Base-by-base conservation (phyloP, 768 basidiomycete genomes). In the Trametes sanguinea region DNA sequence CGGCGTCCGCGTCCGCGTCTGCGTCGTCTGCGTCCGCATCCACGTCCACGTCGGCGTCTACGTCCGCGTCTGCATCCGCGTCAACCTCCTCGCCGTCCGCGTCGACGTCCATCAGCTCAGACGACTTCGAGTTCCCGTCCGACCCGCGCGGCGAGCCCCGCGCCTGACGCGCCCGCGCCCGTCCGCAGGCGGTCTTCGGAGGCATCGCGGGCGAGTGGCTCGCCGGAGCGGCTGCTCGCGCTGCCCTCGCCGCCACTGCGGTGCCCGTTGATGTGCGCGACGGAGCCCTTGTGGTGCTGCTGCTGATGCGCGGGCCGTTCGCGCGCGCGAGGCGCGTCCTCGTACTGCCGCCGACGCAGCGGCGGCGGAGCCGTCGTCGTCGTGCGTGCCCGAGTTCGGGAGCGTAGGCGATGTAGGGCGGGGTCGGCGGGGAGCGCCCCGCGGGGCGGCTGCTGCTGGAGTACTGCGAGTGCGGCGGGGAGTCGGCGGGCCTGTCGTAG, bases 1-100 rank as follows among this genome's bases (percentile, higher is more conserved):
- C 74, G 9, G 66, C 74, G 0, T 72, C 74, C 35, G 54, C 64
- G 3, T 67, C 76, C 4, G 68, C 68, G 39, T 75, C 78, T 8
- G 70, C 74, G 13, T 80, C 79, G 57, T 75, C 77, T n/a, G 70
- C 74, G 16, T 79, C 79, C 39, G 68, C 69, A n/a, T 69, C 71
- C 17, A 57, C 69, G 29, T 70, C 74, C 17, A n/a, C 59, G 54
- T 37, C 60, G 50, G 22, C 22, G 22, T 22, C 22, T 22, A 22
- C 22, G 22, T 22, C 22, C 1, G 22, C 22, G 22, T 22, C 22
- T 22, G 7, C 54, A 17, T 43, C 59, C 43, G 57, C 61, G 27
- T 47, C 63, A 39, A 62, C 67, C 55, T 55, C 61, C 52, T 53
- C 66, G 40, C 57, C 56, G 42, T 63, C 62, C 47, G 62, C 62